Percentiles rank a stretch among this genome's conserved stretches.
Evolutionary conservation across 805 yeast genomes (phyloP).

Genomic region (Candida multigemmis): DNA sequence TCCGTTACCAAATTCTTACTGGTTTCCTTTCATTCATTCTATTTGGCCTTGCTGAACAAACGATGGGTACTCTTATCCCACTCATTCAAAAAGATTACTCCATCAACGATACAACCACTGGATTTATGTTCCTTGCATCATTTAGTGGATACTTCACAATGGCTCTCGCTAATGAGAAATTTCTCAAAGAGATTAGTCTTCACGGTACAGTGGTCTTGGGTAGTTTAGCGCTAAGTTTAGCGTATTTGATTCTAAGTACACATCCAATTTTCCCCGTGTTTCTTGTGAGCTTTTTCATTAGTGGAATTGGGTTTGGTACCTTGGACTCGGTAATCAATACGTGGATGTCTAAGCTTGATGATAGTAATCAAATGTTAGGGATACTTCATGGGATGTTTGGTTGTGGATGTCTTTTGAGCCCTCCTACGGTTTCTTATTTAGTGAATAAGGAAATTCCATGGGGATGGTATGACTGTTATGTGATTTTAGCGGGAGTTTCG

Average conservation of each 20-base stretch:
- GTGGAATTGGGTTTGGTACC: conserved; percentile 50
- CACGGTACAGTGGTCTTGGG: conserved; percentile 34
- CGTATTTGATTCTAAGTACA: conserved; percentile 29
- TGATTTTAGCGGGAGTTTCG: conserved; percentile 21
- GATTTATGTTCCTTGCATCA: conserved; percentile 43
- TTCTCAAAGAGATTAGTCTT: conserved; percentile 39
- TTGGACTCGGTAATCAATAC: conserved; percentile 48
- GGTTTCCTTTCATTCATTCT: conserved; percentile 32
- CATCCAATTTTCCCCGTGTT: conserved; percentile 35
- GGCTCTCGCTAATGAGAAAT: conserved; percentile 37
- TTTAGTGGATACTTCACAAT: conserved; percentile 47
- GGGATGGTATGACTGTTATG: conserved; percentile 41
- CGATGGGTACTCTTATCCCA: conserved; percentile 53
- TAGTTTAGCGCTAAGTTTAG: conserved; percentile 18
- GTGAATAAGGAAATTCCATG: conserved; percentile 28
- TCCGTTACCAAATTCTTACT: conserved; percentile 35
- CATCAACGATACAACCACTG: conserved; percentile 38
- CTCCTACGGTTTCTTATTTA: conserved; percentile 33
- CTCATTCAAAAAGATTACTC: conserved; percentile 37
- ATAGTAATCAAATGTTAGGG: conserved; percentile 43
- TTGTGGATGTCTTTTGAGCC: conserved; percentile 44
- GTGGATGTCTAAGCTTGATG: conserved; percentile 39
- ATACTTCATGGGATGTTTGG: conserved; percentile 46
- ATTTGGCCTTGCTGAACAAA: conserved; percentile 52
- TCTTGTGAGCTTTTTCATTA: conserved; percentile 26